Evolutionary conservation across 2,329 filamentous ascomycete genomes (phyloP), one percentile per base, ranked within the genome.

Genomic region (Parastagonospora nodorum): DNA sequence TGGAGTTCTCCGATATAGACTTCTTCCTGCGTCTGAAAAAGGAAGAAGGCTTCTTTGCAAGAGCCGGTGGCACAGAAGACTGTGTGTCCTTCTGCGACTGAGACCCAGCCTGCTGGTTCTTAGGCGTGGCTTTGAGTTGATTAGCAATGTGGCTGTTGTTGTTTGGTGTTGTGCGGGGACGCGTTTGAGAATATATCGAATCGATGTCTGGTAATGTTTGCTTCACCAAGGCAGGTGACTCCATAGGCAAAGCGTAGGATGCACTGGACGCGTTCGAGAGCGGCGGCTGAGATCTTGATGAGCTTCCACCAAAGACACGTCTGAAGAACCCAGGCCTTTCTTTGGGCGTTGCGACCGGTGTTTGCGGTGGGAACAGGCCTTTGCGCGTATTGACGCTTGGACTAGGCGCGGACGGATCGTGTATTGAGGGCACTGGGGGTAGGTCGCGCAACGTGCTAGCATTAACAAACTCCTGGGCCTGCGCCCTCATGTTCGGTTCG

Each of bases 11-110:
- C 11, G 85, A 84, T 30, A 91, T 75, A 5, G 92, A 96, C 82
- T 93, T 95, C 83, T 97, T 97, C 57, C 92, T 84, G 52, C 94
- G 84, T 55, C 94, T 84, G 77, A 97, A 97, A 77, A 99, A 97
- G 0, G 91, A 93, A 1, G 93, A 95, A 4, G 90, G 85, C 74
- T 97, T 97, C 79, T 97, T 97, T 64, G 90, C 89, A 44, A 97
- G 77, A 3, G 68, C 65, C 19, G 59, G 64, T 42, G 61, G 66
- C 41, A 58, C 55, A 24, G 58, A 58, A 38, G 58, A 63, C 47
- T 64, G 67, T 27, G 47, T 50, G 24, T 66, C 61, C 28, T 53
- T 61, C 28, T 64, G 57, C 38, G 55, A 46, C n/a, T 63, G 60
- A 7, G 41, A 51, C 33, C 64, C 59, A 10, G 63, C 63, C 41